phyloP scores from a whole-genome alignment of 306 rosid genomes.

The Pterocarpus santalinus region DNA sequence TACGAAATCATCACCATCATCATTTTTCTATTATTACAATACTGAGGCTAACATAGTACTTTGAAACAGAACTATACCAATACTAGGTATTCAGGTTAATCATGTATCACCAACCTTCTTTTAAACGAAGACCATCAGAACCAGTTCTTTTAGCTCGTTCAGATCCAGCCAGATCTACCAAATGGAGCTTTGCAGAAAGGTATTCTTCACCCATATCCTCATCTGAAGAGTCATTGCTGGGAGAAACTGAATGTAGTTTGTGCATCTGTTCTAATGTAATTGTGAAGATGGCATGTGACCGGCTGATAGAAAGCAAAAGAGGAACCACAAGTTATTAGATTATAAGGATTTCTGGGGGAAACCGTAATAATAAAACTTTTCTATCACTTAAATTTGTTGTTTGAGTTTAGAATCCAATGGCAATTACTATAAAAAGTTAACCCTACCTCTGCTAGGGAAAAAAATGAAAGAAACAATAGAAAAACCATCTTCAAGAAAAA shows the following conservation, averaged over 20 bases:
- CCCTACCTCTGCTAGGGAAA: conserved; percentile 11
- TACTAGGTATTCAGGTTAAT: conserved; percentile 17
- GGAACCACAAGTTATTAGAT: conserved; percentile 47
- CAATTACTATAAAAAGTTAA: conserved; percentile 34
- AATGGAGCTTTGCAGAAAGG: conserved; percentile 84
- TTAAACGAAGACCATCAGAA: conserved; percentile 77
- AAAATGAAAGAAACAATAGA: not conserved
- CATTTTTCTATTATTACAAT: conserved; percentile 29
- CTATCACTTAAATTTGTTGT: conserved; percentile 35
- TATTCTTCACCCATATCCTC: conserved; percentile 91
- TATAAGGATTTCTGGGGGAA: conserved; percentile 35
- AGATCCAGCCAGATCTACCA: conserved; percentile 94
- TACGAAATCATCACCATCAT: not conserved
- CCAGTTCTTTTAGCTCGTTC: conserved; percentile 93
- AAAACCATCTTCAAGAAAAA: conserved; percentile 38
- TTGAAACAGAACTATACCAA: conserved; percentile 30
- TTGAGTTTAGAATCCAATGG: conserved; percentile 35
- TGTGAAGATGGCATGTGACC: conserved; percentile 94
- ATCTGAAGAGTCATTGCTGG: conserved; percentile 65
- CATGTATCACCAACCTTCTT: conserved; percentile 66
- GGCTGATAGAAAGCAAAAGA: conserved; percentile 63
- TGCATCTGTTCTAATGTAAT: conserved; percentile 84
- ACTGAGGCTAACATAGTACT: conserved; percentile 2
- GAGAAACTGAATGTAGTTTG: conserved; percentile 67
- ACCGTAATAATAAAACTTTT: conserved; percentile 33